These are phyloP conservation scores for Quercus engelmannii DNA, from an alignment of 306 rosid species.

Conservation along the genomic window DNA sequence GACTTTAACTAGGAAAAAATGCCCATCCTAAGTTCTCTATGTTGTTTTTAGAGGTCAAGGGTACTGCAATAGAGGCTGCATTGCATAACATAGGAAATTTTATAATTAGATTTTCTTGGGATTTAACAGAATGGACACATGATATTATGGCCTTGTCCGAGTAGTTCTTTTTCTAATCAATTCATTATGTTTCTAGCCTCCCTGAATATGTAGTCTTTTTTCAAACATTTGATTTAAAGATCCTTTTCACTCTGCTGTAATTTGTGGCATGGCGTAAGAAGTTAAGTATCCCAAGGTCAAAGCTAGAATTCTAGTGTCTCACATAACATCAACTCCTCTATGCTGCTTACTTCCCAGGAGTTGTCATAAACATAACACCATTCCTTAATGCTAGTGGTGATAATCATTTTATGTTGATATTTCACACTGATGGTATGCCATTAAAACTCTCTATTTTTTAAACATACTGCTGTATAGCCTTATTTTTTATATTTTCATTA, in stretches of 20 bases:
- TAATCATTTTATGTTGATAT: not conserved
- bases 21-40: not conserved
- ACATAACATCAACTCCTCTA: not conserved
- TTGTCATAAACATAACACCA: not conserved
- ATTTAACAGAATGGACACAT: not conserved
- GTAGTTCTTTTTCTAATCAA: not conserved
- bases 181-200: not conserved
- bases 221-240: not conserved
- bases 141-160: not conserved
- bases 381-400: not conserved
- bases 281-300: not conserved
- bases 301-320: not conserved
- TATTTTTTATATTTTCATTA: conserved; percentile 16
- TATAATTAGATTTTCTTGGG: not conserved
- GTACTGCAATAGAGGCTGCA: not conserved
- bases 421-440: not conserved
- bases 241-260: not conserved
- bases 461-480: not conserved
- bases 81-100: not conserved
- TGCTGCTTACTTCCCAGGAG: not conserved
- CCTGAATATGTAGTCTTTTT: not conserved
- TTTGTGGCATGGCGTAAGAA: not conserved
- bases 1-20: not conserved
- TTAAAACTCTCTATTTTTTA: not conserved
- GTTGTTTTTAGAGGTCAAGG: not conserved